phyloP scores from a whole-genome alignment of 2,329 filamentous ascomycete genomes.

The Ceratocystis ficicola region DNA sequence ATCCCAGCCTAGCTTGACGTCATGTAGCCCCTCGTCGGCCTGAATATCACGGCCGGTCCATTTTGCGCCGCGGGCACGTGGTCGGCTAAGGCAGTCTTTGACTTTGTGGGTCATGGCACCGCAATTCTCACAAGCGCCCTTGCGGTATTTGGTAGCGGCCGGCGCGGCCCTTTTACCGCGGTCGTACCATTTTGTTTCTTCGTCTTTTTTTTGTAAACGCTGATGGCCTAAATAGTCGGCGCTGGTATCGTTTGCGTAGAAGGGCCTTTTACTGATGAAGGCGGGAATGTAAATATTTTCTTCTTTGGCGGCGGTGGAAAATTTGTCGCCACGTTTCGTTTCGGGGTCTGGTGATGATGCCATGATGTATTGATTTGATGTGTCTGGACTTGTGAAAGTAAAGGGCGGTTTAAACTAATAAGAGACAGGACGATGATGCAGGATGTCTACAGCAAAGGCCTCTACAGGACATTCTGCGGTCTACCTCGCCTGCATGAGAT shows the following conservation, averaged over 20 bases:
- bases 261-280: constrained; percentile 96
- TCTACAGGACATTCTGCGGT: not conserved
- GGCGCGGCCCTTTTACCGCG: constrained; percentile 73
- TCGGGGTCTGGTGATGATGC: constrained; percentile 11
- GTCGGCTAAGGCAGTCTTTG: constrained; percentile 83
- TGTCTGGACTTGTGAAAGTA: not conserved
- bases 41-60: constrained; percentile 91
- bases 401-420: not conserved
- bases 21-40: constrained; percentile 76
- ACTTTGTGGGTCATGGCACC: constrained; percentile 93
- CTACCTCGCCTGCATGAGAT: not conserved
- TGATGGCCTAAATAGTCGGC: constrained; percentile 95
- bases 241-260: constrained; percentile 74
- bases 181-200: constrained; percentile 64
- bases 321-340: constrained; percentile 13
- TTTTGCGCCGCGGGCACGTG: constrained; percentile 76
- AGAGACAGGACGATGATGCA: not conserved
- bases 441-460: not conserved
- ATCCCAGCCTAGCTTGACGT: constrained; percentile 85
- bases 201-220: constrained; percentile 53
- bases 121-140: constrained; percentile 97
- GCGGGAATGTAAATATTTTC: constrained; percentile 97
- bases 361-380: not conserved
- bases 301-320: constrained; percentile 52
- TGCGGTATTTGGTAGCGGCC: constrained; percentile 90